Evolutionary conservation across 768 basidiomycete species (phyloP).

Genomic region (Filobasidium wieringae): DNA sequence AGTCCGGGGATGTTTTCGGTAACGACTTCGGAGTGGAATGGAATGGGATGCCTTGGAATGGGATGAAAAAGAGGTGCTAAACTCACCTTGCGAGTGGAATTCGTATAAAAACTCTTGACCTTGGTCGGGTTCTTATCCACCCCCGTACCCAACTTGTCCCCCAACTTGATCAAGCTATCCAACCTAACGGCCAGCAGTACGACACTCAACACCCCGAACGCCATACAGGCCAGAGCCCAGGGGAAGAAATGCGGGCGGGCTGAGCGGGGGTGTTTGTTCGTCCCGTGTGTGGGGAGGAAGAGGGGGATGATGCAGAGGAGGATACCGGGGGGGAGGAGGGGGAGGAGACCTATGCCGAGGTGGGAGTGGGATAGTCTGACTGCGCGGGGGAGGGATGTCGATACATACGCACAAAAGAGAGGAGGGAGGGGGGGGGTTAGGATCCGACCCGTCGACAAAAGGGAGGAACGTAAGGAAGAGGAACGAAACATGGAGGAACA

Average conservation of each 20-base stretch:
- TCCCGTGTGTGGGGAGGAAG: conserved; percentile 8
- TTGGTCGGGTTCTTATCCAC: neutral
- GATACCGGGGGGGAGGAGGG: neutral
- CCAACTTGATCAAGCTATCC: neutral
- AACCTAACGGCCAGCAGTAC: neutral
- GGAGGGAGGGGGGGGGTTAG: neutral
- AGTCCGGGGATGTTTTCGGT: too few relatives aligned
- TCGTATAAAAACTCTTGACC: neutral
- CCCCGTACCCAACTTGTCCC: neutral
- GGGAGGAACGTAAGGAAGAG: neutral
- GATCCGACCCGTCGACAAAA: neutral
- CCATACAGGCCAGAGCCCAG: neutral
- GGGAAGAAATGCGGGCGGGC: conserved; percentile 9
- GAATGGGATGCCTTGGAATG: too few relatives aligned
- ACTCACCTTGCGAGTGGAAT: neutral
- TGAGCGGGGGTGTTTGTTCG: neutral
- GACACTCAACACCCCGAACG: conserved; percentile 6
- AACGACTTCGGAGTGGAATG: too few relatives aligned
- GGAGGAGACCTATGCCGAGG: conserved; percentile 10
- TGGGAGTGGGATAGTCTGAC: neutral
- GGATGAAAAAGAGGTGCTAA: too few relatives aligned
- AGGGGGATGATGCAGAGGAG: neutral
- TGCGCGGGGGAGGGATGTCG: neutral
- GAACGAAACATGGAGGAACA: too few relatives aligned
- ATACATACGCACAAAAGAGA: neutral